These are phyloP conservation scores for Cytospora leucostoma DNA, from an alignment of 2,329 filamentous ascomycete species.

Conservation along the genomic window DNA sequence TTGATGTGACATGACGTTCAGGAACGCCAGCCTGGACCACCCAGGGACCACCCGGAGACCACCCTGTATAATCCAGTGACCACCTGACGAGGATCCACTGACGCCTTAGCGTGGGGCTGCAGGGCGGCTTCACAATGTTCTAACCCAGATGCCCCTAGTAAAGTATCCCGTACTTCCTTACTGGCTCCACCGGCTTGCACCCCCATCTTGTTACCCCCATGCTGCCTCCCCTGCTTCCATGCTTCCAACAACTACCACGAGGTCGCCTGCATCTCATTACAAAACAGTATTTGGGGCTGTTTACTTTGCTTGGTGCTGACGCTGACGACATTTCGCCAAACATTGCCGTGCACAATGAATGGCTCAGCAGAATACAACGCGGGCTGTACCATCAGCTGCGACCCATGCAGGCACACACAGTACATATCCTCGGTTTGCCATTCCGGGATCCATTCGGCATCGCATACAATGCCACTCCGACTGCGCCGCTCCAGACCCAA, in stretches of 20 bases:
- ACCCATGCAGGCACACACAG: no score
- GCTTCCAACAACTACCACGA: slow-evolving; percentile 18
- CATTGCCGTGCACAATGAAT: not conserved
- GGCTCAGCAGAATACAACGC: no score
- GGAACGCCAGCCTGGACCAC: not conserved
- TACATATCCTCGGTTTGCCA: no score
- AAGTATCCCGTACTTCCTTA: slow-evolving; percentile 2
- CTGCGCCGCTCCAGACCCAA: no score
- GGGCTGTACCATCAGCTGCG: no score
- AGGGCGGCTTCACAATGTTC: not conserved
- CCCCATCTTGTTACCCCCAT: slow-evolving; percentile 2
- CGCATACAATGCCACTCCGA: no score
- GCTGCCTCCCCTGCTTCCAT: slow-evolving; percentile 7
- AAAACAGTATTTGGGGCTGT: slow-evolving; percentile 23
- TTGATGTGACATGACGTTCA: slow-evolving; percentile 2
- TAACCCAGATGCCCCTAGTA: not conserved
- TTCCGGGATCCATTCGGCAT: no score
- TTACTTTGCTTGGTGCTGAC: not conserved
- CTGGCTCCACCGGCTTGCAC: slow-evolving; percentile 20
- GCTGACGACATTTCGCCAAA: slow-evolving; percentile 11
- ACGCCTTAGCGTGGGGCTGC: not conserved
- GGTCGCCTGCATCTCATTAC: slow-evolving; percentile 25
- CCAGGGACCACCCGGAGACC: not conserved
- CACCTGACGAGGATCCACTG: not conserved
- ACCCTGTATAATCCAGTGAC: not conserved